Conservation (phyloP, 257 asterid genomes). For the Dorcoceras hygrometricum region DNA sequence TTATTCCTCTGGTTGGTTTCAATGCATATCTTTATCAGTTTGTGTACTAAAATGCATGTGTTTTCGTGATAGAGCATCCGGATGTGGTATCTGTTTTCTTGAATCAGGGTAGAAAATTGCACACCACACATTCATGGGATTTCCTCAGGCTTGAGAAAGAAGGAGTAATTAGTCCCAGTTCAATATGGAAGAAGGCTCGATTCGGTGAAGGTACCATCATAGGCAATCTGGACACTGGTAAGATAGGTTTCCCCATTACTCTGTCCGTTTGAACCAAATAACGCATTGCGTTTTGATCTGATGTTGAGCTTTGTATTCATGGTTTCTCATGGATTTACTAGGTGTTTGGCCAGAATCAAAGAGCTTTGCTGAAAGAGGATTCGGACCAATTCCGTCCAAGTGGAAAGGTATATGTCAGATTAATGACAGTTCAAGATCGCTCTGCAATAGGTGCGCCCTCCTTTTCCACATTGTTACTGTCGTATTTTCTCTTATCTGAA, state of each 20-base stretch:
- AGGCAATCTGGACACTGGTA: slow-evolving; percentile 66
- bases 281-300: not conserved
- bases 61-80: slow-evolving; percentile 42
- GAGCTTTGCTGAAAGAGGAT: slow-evolving; percentile 64
- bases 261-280: not conserved
- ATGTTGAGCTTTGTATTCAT: slow-evolving; percentile 4
- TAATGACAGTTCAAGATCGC: not conserved
- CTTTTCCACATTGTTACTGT: too few species aligned
- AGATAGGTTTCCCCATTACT: not conserved
- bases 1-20: not conserved
- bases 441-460: slow-evolving; percentile 56
- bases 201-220: slow-evolving; percentile 62
- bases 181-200: slow-evolving; percentile 57
- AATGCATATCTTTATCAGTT: not conserved
- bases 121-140: slow-evolving; percentile 82
- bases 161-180: slow-evolving; percentile 30
- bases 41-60: not conserved
- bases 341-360: slow-evolving; percentile 86
- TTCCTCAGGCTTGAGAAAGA: slow-evolving; percentile 49
- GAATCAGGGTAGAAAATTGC: slow-evolving; percentile 42
- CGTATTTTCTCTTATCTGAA: not conserved
- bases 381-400: slow-evolving; percentile 65
- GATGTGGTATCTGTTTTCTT: slow-evolving; percentile 56
- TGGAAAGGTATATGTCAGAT: slow-evolving; percentile 74
- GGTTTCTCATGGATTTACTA: slow-evolving; percentile 17